Base-by-base conservation (phyloP, 2,329 filamentous ascomycete species). In the Xylariaceae sp. region DNA sequence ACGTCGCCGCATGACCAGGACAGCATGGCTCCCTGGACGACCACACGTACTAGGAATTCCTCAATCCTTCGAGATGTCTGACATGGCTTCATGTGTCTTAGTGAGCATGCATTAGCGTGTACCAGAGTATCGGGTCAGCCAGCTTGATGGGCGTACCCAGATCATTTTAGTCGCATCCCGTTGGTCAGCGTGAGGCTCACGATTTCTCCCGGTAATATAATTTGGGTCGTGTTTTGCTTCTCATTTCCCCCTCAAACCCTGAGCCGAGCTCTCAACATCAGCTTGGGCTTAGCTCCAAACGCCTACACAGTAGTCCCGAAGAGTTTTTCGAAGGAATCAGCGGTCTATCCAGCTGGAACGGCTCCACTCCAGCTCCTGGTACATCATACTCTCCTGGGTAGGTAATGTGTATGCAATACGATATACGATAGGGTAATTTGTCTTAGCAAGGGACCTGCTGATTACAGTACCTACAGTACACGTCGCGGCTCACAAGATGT, bases 51-150 rank as follows among this genome's bases (percentile, higher is more conserved):
- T n/a, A 29, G 39, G 34, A 29, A 29, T 51, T 49, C 52, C 47
- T 56, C 57, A 54, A 51, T 56, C 49, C 55, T 60, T 60, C 55
- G 29, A 54, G 53, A 61, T 66, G 64, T 67, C 63, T 66, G 59
- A 64, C 63, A 61, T 18, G 9, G 19, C 40, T 42, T 42, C 19
- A 13, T 9, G 10, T 60, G 63, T 64, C 63, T 59, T 63, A 58
- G 59, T 63, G 59, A 66, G 56, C 64, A 65, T 67, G 65, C 65
- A 67, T 67, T 67, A 67, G 65, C 65, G 65, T 67, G 65, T 67
- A 67, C 65, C 65, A 63, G 65, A 65, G 62, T 63, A 65, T 64
- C 65, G 65, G 65, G 65, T 67, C 65, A 59, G 57, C 58, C 53
- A 60, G n/a, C 57, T 62, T 47, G 41, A 55, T 53, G 59, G 63